Percentiles rank a stretch among this genome's conserved stretches.
Evolutionary conservation across 257 asterid species (phyloP).

Genomic region (Scutellaria barbata): DNA sequence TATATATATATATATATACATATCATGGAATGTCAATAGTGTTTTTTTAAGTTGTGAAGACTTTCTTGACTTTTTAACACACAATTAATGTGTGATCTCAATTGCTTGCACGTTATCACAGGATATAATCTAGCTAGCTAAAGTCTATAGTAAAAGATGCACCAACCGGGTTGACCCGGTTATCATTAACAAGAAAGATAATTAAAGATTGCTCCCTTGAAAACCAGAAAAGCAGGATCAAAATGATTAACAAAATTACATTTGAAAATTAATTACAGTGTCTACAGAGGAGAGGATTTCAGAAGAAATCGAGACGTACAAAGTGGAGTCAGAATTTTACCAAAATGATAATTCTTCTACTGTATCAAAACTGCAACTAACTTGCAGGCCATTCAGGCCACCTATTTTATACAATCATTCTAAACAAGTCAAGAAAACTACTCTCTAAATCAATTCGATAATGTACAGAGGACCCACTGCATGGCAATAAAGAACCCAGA

Average conservation of each 20-base stretch:
- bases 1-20: no score
- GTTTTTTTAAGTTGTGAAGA: neutral
- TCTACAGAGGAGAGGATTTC: slow-evolving; percentile 19
- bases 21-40: slow-evolving; percentile 2
- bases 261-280: slow-evolving; percentile 27
- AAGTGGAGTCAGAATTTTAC: slow-evolving; percentile 2
- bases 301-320: slow-evolving; percentile 14
- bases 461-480: slow-evolving; percentile 23
- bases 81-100: neutral
- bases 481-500: neutral
- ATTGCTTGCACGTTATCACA: slow-evolving; percentile 30
- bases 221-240: neutral
- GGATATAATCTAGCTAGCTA: neutral
- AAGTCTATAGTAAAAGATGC: neutral
- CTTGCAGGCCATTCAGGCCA: slow-evolving; percentile 11
- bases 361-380: slow-evolving; percentile 39
- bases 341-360: slow-evolving; percentile 30
- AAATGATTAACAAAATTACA: neutral
- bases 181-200: neutral
- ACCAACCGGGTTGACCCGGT: neutral
- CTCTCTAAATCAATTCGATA: slow-evolving; percentile 25
- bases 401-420: slow-evolving; percentile 34
- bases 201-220: neutral
- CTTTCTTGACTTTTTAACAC: no score
- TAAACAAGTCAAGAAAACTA: slow-evolving; percentile 15